These are phyloP conservation scores for Oenanthe javanica DNA, from an alignment of 140 eudicot genomes.

Conservation along the genomic window DNA sequence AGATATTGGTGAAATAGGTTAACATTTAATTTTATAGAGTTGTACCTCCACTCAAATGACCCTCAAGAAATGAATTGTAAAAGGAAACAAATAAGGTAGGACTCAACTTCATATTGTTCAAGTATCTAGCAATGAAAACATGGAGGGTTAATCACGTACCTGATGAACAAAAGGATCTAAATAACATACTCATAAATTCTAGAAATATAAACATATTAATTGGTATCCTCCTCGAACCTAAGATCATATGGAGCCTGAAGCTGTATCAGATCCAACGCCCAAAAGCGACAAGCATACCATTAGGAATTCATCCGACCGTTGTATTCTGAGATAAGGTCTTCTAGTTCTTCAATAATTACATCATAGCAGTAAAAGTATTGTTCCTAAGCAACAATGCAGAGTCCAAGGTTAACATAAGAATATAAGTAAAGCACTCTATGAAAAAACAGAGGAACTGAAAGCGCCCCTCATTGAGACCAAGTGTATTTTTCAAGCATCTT, in stretches of 20 bases:
- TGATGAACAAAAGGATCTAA: neutral
- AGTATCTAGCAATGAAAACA: neutral
- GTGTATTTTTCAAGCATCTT: neutral
- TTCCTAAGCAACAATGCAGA: conserved; percentile 43
- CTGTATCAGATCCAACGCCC: neutral
- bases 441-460: neutral
- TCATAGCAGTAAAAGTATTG: conserved; percentile 73
- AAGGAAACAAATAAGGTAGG: neutral
- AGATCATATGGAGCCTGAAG: neutral
- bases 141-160: neutral
- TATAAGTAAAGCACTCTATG: neutral
- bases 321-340: conserved; percentile 48
- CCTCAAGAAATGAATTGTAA: neutral
- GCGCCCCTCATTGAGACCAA: neutral
- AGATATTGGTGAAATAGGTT: neutral
- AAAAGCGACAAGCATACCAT: conserved; percentile 24
- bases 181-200: neutral
- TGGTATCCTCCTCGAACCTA: neutral
- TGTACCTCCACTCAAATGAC: neutral
- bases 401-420: conserved; percentile 9
- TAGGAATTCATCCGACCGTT: conserved; percentile 17
- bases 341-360: conserved; percentile 81
- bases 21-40: neutral
- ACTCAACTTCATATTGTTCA: no score
- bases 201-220: neutral